A percentile compares a stretch with the other conserved stretches of the same genome.
phyloP scores from a whole-genome alignment of 148 eudicot genomes.

The Pouteria glomerata region DNA sequence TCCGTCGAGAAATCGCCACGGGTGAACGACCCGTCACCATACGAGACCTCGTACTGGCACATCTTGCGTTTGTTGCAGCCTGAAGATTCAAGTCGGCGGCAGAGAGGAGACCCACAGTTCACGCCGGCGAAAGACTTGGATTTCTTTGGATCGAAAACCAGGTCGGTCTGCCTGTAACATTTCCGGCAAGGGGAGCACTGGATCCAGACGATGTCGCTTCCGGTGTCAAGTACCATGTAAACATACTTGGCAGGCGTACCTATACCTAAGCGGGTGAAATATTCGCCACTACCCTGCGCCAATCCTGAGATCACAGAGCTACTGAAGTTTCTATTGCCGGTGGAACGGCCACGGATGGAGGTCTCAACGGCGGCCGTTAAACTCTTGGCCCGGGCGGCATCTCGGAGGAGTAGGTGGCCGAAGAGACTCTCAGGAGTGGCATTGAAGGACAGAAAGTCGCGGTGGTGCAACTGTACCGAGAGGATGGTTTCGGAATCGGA shows the following conservation, averaged over 20 bases:
- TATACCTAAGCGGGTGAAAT: slow-evolving; percentile 88
- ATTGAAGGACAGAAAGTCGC: slow-evolving; percentile 38
- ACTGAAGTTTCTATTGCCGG: slow-evolving; percentile 37
- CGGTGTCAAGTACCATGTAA: slow-evolving; percentile 90
- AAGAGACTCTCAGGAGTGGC: slow-evolving; percentile 48
- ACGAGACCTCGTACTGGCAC: slow-evolving; percentile 75
- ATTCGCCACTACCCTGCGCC: slow-evolving; percentile 89
- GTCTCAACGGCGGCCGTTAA: slow-evolving; percentile 15
- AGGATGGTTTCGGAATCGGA: slow-evolving; percentile 9
- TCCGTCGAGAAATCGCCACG: slow-evolving; percentile 79
- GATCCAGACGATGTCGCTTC: slow-evolving; percentile 93
- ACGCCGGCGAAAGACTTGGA: slow-evolving; percentile 52
- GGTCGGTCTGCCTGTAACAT: slow-evolving; percentile 83
- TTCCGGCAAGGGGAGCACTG: slow-evolving; percentile 76
- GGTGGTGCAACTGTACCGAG: slow-evolving; percentile 45
- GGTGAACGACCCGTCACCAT: slow-evolving; percentile 92
- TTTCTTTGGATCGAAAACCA: slow-evolving; percentile 56
- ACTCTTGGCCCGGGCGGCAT: slow-evolving; percentile 36
- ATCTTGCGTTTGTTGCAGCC: slow-evolving; percentile 54
- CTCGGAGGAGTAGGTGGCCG: slow-evolving; percentile 52
- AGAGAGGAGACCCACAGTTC: slow-evolving; percentile 56
- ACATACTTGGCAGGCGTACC: slow-evolving; percentile 75
- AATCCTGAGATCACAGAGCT: slow-evolving; percentile 84
- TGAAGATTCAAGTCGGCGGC: slow-evolving; percentile 62
- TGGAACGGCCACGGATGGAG: slow-evolving; percentile 3